A percentile compares a stretch with the other conserved stretches of the same genome.
Evolutionary conservation across 352 stramenopile species (phyloP).

Genomic region (Globisporangium canariense): DNA sequence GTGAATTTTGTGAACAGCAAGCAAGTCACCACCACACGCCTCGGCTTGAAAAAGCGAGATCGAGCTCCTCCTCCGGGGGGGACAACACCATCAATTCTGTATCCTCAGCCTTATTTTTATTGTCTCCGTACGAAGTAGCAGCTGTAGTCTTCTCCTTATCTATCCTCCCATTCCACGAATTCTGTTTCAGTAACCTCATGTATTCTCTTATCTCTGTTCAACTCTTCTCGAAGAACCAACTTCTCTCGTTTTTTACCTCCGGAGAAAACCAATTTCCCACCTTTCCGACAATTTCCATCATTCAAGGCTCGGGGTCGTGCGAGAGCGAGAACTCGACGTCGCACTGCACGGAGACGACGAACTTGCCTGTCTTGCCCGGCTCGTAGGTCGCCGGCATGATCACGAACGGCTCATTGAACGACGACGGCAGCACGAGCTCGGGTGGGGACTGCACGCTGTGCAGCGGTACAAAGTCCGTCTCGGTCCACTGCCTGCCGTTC

Average conservation of each 20-base stretch:
- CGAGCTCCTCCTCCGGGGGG: no score
- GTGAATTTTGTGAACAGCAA: no score
- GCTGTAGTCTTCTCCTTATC: not conserved
- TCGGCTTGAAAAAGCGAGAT: no score
- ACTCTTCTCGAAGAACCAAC: no score
- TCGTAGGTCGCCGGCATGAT: constrained; percentile 91
- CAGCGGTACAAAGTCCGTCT: constrained; percentile 84
- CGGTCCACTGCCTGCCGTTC: constrained; percentile 68
- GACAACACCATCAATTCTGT: not conserved
- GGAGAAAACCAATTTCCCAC: not conserved
- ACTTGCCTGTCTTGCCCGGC: constrained; percentile 66
- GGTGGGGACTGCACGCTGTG: constrained; percentile 66
- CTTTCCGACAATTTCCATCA: not conserved
- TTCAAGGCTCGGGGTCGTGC: constrained; percentile 22
- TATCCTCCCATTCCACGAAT: not conserved
- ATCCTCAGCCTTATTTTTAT: not conserved
- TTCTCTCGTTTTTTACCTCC: not conserved
- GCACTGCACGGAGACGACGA: constrained; percentile 82
- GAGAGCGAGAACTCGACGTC: constrained; percentile 80
- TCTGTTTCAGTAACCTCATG: not conserved
- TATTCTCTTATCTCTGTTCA: not conserved
- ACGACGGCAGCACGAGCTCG: constrained; percentile 56
- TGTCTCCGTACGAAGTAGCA: not conserved
- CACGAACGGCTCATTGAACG: constrained; percentile 79
- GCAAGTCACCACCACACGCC: no score